A percentile compares a stretch with the other conserved stretches of the same genome.
phyloP scores from a whole-genome alignment of 768 basidiomycete genomes.

The Boletus speciosus region DNA sequence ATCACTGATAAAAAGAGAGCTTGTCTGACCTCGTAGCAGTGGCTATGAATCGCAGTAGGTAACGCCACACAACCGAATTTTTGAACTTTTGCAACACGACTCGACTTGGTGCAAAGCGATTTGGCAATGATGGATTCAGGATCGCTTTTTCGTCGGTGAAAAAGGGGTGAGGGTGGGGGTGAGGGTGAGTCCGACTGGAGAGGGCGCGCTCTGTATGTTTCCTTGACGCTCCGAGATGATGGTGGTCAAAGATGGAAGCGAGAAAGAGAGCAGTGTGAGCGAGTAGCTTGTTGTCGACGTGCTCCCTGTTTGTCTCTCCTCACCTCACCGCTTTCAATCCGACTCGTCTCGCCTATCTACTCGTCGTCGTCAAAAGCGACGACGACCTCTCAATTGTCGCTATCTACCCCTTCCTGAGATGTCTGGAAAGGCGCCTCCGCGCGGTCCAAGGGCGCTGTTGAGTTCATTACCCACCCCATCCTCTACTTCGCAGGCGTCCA shows the following conservation, averaged over 20 bases:
- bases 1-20: not conserved
- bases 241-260: slow-evolving; percentile 14
- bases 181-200: not conserved
- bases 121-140: not conserved
- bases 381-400: slow-evolving; percentile 8
- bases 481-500: slow-evolving; percentile 27
- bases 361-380: slow-evolving; percentile 28
- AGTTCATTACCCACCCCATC: slow-evolving; percentile 39
- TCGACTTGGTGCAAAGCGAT: not conserved
- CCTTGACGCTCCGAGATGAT: not conserved
- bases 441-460: slow-evolving; percentile 66
- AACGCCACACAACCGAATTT: not conserved
- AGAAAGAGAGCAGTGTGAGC: not conserved
- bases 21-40: not conserved
- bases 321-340: slow-evolving; percentile 3
- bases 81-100: not conserved
- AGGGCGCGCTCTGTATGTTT: not conserved
- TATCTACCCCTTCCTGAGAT: slow-evolving; percentile 25
- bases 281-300: slow-evolving; percentile 15
- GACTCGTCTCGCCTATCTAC: slow-evolving; percentile 5
- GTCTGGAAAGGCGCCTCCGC: slow-evolving; percentile 78
- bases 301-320: slow-evolving; percentile 18
- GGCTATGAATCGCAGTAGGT: not conserved
- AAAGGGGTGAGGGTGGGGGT: not conserved
- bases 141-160: not conserved